Evolutionary conservation across 352 stramenopile species (phyloP).

Genomic region (Phytopythium litorale): DNA sequence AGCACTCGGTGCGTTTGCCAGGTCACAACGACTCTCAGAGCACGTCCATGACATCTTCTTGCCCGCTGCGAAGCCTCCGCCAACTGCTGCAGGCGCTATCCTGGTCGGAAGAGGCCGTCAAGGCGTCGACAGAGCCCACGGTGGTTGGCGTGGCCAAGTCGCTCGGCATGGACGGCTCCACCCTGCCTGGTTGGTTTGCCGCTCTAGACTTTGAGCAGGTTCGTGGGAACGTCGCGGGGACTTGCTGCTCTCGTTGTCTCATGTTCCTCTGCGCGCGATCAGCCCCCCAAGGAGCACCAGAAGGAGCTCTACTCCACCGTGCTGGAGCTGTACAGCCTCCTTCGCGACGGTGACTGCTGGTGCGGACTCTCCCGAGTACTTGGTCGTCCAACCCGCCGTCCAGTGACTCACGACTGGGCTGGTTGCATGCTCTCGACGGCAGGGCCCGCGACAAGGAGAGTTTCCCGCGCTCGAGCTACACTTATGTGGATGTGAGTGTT

Average conservation of each 20-base stretch:
- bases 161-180: conserved; percentile 33
- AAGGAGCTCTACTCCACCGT: conserved; percentile 43
- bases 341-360: conserved; percentile 74
- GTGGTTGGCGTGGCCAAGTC: conserved; percentile 49
- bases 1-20: background rate
- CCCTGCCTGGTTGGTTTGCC: conserved; percentile 71
- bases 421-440: background rate
- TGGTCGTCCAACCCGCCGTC: background rate
- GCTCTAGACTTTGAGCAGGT: conserved; percentile 49
- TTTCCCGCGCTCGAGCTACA: conserved; percentile 77
- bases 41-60: background rate
- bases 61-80: conserved; percentile 21
- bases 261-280: background rate
- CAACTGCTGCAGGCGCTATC: conserved; percentile 36
- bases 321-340: conserved; percentile 54
- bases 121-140: conserved; percentile 32
- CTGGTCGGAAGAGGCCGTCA: conserved; percentile 21
- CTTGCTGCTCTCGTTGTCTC: background rate
- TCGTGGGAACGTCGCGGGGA: background rate
- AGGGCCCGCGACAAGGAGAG: conserved; percentile 79
- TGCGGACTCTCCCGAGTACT: conserved; percentile 11
- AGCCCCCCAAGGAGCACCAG: conserved; percentile 43
- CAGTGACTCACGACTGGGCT: background rate
- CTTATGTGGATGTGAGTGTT: conserved; percentile 43
- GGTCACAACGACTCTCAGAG: background rate